A percentile compares a stretch with the other conserved stretches of the same genome.
Evolutionary conservation across 2,329 filamentous ascomycete genomes (phyloP).

Genomic region (Grosmannia clavigera): DNA sequence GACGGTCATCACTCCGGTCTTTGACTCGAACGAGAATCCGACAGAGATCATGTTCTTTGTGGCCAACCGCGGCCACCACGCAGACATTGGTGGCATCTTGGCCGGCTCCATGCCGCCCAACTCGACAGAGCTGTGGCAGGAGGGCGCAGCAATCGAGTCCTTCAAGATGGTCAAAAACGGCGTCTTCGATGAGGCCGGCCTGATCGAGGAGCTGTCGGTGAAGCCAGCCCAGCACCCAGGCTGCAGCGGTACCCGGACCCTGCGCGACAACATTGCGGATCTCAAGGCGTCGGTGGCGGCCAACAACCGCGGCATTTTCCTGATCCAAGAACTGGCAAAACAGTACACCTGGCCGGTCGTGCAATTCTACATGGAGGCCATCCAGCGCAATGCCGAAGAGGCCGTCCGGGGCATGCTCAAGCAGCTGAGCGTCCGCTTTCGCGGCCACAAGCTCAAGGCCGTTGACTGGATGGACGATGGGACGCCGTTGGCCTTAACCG

Average conservation of each 20-base stretch:
- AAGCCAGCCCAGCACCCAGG: slow-evolving; percentile 49
- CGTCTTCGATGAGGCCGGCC: slow-evolving; percentile 56
- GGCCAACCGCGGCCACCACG: slow-evolving; percentile 67
- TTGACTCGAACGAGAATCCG: slow-evolving; percentile 41
- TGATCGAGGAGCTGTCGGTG: slow-evolving; percentile 50
- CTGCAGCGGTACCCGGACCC: slow-evolving; percentile 57
- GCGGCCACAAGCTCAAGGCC: slow-evolving; percentile 16
- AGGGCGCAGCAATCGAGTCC: slow-evolving; percentile 51
- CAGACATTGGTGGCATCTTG: slow-evolving; percentile 71
- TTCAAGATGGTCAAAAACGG: slow-evolving; percentile 56
- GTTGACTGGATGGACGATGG: slow-evolving; percentile 29
- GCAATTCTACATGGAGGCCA: slow-evolving; percentile 55
- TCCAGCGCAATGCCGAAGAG: slow-evolving; percentile 63
- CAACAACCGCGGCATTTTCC: slow-evolving; percentile 61
- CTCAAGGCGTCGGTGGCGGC: slow-evolving; percentile 64
- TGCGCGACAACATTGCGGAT: slow-evolving; percentile 65
- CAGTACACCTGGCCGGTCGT: slow-evolving; percentile 41
- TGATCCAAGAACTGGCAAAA: slow-evolving; percentile 57
- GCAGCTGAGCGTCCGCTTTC: slow-evolving; percentile 43
- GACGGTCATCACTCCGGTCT: slow-evolving; percentile 68
- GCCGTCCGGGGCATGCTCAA: slow-evolving; percentile 61
- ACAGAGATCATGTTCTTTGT: slow-evolving; percentile 69
- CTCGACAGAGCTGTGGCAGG: slow-evolving; percentile 50
- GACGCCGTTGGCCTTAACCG: slow-evolving; percentile 20
- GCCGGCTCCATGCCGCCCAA: slow-evolving; percentile 46